A percentile compares a stretch with the other conserved stretches of the same genome.
These are phyloP conservation scores for Colletotrichum viniferum DNA, from an alignment of 2,329 filamentous ascomycete genomes.

Conservation along the genomic window DNA sequence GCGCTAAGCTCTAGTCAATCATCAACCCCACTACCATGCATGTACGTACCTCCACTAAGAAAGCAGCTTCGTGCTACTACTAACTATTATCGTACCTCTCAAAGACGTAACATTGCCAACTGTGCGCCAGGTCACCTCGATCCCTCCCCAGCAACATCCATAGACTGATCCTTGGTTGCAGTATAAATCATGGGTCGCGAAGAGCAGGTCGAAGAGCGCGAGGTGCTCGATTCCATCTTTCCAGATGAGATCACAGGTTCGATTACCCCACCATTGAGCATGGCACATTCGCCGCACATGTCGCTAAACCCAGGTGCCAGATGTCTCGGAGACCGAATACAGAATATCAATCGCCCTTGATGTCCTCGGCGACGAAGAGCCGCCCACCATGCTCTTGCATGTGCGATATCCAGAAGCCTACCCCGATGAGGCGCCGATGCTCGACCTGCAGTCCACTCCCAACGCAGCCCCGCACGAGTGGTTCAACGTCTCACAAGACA, in stretches of 20 bases:
- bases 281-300: background rate
- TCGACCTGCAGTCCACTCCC: constrained; percentile 78
- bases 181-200: constrained; percentile 68
- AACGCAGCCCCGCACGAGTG: constrained; percentile 73
- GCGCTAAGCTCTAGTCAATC: constrained; percentile 15
- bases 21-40: constrained; percentile 18
- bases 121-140: background rate
- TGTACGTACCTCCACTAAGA: constrained; percentile 14
- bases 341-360: constrained; percentile 87
- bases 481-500: constrained; percentile 83
- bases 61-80: background rate
- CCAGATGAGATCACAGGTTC: constrained; percentile 94
- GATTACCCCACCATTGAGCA: constrained; percentile 24
- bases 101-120: background rate
- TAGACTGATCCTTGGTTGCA: too few relatives aligned
- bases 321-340: constrained; percentile 89
- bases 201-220: constrained; percentile 94
- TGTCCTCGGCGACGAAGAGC: constrained; percentile 67
- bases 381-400: constrained; percentile 77
- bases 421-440: constrained; percentile 82
- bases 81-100: background rate
- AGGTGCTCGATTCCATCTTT: constrained; percentile 98
- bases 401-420: constrained; percentile 91
- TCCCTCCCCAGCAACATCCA: background rate
- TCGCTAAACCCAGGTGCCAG: constrained; percentile 47